Percentiles rank a stretch among this genome's conserved stretches.
These are phyloP conservation scores for Sphagnum tenellum DNA, from an alignment of 225 moss, liverwort and hornwort genomes.

Conservation along the genomic window DNA sequence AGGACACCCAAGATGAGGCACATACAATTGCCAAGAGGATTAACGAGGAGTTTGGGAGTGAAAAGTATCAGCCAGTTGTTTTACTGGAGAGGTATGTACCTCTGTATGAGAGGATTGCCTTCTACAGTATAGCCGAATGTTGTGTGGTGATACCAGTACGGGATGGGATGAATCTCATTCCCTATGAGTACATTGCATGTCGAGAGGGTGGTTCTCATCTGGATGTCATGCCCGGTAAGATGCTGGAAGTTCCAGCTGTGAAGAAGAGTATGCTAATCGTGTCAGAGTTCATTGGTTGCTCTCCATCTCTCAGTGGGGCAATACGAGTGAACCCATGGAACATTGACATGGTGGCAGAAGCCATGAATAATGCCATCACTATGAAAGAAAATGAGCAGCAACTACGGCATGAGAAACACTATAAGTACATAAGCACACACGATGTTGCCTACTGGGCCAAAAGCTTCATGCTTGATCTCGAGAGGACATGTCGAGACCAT, in stretches of 20 bases:
- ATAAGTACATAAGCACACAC: conserved; percentile 83
- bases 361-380: conserved; percentile 89
- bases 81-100: conserved; percentile 60
- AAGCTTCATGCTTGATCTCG: conserved; percentile 58
- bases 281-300: conserved; percentile 99
- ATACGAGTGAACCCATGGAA: conserved; percentile 99
- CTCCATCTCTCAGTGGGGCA: conserved; percentile 94
- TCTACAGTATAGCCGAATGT: conserved; percentile 88
- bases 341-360: conserved; percentile 90
- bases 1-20: conserved; percentile 75
- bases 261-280: conserved; percentile 96
- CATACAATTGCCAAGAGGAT: conserved; percentile 58
- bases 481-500: conserved; percentile 42
- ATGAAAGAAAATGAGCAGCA: conserved; percentile 86
- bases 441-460: conserved; percentile 87
- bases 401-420: conserved; percentile 92
- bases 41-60: conserved; percentile 66
- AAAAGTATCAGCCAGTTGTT: conserved; percentile 65
- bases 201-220: conserved; percentile 63
- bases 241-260: conserved; percentile 14
- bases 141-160: conserved; percentile 93
- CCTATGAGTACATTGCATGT: conserved; percentile 92
- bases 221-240: conserved; percentile 7
- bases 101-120: conserved; percentile 78
- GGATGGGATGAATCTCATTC: conserved; percentile 93